Conservation (phyloP, 352 stramenopile genomes). For the Globisporangium middletonii region DNA sequence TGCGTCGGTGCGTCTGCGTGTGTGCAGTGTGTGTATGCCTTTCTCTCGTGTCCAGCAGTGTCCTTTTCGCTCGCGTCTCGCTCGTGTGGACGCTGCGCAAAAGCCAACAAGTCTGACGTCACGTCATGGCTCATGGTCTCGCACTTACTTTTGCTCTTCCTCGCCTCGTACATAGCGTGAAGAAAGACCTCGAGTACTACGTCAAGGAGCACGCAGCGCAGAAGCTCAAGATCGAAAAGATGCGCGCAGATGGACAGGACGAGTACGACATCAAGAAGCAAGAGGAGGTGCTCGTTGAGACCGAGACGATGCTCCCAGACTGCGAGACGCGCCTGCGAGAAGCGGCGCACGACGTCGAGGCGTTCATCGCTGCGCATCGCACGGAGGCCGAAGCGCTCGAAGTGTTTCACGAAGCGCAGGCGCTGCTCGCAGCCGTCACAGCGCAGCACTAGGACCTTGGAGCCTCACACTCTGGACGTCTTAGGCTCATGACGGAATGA, state of each 20-base stretch:
- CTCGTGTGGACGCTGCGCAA: no score
- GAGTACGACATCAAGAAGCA: conserved; percentile 79
- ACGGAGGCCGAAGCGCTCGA: conserved; percentile 34
- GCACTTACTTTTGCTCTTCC: neutral
- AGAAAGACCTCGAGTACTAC: conserved; percentile 84
- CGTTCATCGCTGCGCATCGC: conserved; percentile 37
- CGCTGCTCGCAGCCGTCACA: conserved; percentile 38
- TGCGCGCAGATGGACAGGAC: conserved; percentile 51
- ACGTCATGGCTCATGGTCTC: no score
- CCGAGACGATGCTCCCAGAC: conserved; percentile 76
- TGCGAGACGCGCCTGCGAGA: conserved; percentile 64
- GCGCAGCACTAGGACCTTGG: conserved; percentile 14
- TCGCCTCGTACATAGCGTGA: conserved; percentile 30
- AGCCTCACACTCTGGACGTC: no score
- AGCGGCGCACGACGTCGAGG: conserved; percentile 42
- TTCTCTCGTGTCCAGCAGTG: neutral
- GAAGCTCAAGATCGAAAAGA: conserved; percentile 48
- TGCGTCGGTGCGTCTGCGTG: conserved; percentile 38
- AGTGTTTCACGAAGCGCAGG: conserved; percentile 35
- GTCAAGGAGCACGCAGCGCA: conserved; percentile 62
- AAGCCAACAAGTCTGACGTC: neutral
- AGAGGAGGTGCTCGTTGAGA: conserved; percentile 75
- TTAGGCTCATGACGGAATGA: no score
- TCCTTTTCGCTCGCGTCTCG: neutral
- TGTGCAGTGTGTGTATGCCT: neutral